Base-by-base conservation (phyloP, 495 filamentous ascomycete species). In the Choiromyces venosus region DNA sequence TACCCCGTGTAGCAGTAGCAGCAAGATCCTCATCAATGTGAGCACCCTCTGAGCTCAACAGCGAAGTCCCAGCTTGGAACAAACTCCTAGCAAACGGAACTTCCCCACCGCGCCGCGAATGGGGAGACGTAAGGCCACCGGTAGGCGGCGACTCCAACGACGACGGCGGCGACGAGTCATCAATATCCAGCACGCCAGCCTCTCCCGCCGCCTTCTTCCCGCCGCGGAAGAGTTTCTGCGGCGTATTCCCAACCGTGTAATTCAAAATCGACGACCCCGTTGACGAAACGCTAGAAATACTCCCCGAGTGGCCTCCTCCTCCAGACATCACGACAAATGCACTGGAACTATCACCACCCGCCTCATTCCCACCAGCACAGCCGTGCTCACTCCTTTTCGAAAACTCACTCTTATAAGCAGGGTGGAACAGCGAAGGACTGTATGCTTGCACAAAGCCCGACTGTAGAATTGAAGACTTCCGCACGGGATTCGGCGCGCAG, bases 271-370 rank as follows among this genome's bases (percentile, higher is more conserved):
- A 77, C 18, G 75, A 77, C 4, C 69, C 46, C 16, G 74, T 77
- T 19, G 75, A 77, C 16, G 74, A 77, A 67, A 77, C 69, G 16
- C 75, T 77, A 29, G 75, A 77, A 16, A 77, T 76, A 0, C 73
- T 76, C 25, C 35, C 73, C 33, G 73, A 40, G 37, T 76, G 66
- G 42, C 76, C 64, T 36, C 67, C 64, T n/a, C 56, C 61, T 39
- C 39, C 37, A n/a, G 75, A 38, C 6, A 25, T 56, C 38, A 67
- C 44, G 38, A 66, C 25, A n/a, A 42, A 61, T 19, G 67, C 36
- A 12, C 68, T 76, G 16, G 25, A 36, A 14, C 52, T 61, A 36
- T 37, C 18, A 42, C 37, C 18, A 37, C 3, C 37, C 3, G 10
- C 21, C 2, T 33, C 36, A 33, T 29, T 9, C 12, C 18, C 52